phyloP scores from a whole-genome alignment of 179 eudicot genomes.

The Drosera spatulata region DNA sequence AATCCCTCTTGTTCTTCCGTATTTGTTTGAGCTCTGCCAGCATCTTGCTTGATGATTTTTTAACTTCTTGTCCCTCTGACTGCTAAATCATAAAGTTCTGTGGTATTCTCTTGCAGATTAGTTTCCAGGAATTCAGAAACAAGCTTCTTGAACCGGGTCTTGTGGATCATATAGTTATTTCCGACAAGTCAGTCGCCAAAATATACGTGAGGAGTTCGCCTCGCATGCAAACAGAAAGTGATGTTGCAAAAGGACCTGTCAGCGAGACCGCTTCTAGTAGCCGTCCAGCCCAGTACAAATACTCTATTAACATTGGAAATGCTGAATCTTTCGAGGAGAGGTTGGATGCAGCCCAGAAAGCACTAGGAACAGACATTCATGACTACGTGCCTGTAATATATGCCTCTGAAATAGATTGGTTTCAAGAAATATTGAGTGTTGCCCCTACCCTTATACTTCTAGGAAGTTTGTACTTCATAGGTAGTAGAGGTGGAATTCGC shows the following conservation, averaged over 20 bases:
- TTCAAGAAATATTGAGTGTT: constrained; percentile 42
- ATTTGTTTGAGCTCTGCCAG: neutral
- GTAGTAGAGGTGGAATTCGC: constrained; percentile 54
- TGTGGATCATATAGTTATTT: constrained; percentile 66
- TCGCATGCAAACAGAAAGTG: constrained; percentile 24
- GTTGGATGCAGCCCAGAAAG: constrained; percentile 70
- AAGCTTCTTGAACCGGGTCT: constrained; percentile 85
- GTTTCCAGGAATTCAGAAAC: constrained; percentile 85
- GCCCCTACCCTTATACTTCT: constrained; percentile 49
- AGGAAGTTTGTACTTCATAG: constrained; percentile 45
- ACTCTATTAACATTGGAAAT: constrained; percentile 63
- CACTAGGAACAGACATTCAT: constrained; percentile 59
- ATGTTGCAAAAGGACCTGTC: constrained; percentile 26
- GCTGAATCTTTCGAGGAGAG: constrained; percentile 72
- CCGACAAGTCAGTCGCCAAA: constrained; percentile 77
- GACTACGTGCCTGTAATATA: constrained; percentile 63
- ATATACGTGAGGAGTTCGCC: constrained; percentile 59
- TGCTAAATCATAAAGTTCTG: neutral
- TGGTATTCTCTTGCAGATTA: constrained; percentile 42
- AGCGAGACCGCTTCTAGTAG: constrained; percentile 22
- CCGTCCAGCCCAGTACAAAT: constrained; percentile 44
- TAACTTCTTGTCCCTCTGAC: neutral
- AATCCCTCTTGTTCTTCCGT: no score
- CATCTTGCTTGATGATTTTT: neutral
- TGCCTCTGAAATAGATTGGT: constrained; percentile 43